Evolutionary conservation across 2,329 filamentous ascomycete species (phyloP).

Genomic region (Xylariaceae sp.): DNA sequence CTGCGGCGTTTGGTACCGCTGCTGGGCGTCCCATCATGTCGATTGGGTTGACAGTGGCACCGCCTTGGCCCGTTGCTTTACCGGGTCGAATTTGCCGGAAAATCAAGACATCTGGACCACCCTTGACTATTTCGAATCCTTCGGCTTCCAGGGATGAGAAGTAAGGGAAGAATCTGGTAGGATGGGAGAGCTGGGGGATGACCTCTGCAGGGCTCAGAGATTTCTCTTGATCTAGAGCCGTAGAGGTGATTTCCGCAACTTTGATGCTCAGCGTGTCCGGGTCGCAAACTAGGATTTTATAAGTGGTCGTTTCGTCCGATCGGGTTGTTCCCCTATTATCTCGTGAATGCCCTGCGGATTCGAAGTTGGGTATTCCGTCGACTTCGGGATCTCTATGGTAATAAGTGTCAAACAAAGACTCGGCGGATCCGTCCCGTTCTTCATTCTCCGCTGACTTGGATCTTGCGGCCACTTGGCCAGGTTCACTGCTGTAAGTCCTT

Average conservation of each 20-base stretch:
- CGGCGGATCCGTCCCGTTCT: not conserved
- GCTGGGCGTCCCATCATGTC: slow-evolving; percentile 45
- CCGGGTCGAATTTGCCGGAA: slow-evolving; percentile 53
- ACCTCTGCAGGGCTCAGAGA: slow-evolving; percentile 55
- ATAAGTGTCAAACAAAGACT: slow-evolving; percentile 13
- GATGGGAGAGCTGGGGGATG: slow-evolving; percentile 55
- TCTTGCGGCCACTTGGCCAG: slow-evolving; percentile 9
- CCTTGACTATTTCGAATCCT: slow-evolving; percentile 63
- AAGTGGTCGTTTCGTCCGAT: slow-evolving; percentile 35
- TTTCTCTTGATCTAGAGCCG: slow-evolving; percentile 42
- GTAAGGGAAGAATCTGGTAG: slow-evolving; percentile 60
- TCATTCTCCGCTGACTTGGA: not conserved
- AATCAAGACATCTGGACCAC: slow-evolving; percentile 57
- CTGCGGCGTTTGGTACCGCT: slow-evolving; percentile 43
- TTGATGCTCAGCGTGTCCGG: slow-evolving; percentile 51
- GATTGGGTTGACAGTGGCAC: slow-evolving; percentile 50
- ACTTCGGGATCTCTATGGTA: slow-evolving; percentile 30
- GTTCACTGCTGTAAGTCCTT: slow-evolving; percentile 32
- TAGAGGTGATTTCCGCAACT: slow-evolving; percentile 56
- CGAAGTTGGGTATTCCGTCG: slow-evolving; percentile 22
- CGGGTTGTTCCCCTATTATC: slow-evolving; percentile 18
- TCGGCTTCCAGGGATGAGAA: slow-evolving; percentile 53
- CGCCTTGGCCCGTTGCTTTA: slow-evolving; percentile 13
- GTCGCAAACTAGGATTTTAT: slow-evolving; percentile 65
- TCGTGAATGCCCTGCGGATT: slow-evolving; percentile 10